Percentiles rank a stretch among this genome's conserved stretches.
These are phyloP conservation scores for Spergularia azorica DNA, from an alignment of 179 eudicot genomes.

Conservation along the genomic window DNA sequence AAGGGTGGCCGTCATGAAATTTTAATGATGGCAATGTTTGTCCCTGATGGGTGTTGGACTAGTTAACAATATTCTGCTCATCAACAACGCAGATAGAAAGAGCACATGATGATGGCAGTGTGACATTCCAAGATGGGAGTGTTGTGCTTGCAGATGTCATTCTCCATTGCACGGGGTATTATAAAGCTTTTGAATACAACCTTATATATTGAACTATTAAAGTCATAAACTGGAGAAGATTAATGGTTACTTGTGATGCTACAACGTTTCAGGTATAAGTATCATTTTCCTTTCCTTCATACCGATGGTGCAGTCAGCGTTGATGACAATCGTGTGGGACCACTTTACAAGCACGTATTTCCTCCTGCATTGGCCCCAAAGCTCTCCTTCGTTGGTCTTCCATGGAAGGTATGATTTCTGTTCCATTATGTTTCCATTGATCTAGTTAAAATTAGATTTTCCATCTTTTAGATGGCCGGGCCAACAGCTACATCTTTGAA, in stretches of 20 bases:
- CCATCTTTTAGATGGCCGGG: not conserved
- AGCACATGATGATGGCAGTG: constrained; percentile 64
- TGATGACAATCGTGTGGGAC: constrained; percentile 89
- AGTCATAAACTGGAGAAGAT: not conserved
- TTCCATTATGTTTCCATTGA: not conserved
- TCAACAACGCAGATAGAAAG: constrained; percentile 58
- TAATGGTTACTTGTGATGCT: constrained; percentile 9
- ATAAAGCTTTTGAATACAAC: not conserved
- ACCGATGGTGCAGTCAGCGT: constrained; percentile 54
- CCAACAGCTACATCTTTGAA: not conserved
- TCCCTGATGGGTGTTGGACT: constrained; percentile 10
- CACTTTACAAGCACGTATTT: constrained; percentile 85
- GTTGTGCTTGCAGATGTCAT: constrained; percentile 61
- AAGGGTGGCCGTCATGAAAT: constrained; percentile 21
- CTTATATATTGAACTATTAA: not conserved
- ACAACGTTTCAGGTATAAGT: constrained; percentile 62
- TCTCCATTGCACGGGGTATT: constrained; percentile 90
- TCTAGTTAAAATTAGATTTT: not conserved
- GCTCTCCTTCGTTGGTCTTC: constrained; percentile 84
- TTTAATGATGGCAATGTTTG: constrained; percentile 4
- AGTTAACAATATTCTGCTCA: constrained; percentile 17
- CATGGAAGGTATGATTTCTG: constrained; percentile 64
- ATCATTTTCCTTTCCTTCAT: constrained; percentile 76
- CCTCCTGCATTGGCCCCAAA: constrained; percentile 82
- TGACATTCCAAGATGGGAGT: constrained; percentile 66